phyloP scores from a whole-genome alignment of 2,329 filamentous ascomycete species.

The Botrytis paeoniae region DNA sequence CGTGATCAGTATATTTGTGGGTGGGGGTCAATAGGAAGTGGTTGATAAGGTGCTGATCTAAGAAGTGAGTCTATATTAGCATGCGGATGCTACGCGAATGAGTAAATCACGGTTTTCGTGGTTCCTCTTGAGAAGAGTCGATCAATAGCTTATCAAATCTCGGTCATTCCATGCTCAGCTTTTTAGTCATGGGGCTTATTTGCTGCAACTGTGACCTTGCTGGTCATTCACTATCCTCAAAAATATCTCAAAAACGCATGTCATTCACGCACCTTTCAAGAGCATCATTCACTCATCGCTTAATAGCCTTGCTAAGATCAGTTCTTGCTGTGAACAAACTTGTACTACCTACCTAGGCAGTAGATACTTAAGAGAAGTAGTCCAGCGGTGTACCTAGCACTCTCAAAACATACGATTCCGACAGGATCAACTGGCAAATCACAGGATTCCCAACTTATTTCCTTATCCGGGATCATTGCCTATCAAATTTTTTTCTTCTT shows the following conservation, averaged over 20 bases:
- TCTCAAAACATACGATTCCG: neutral
- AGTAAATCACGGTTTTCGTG: neutral
- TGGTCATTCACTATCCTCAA: neutral
- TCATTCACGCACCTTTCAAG: neutral
- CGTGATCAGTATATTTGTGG: neutral
- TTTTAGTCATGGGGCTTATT: neutral
- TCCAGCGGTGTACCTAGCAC: too few species aligned
- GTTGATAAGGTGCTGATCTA: neutral
- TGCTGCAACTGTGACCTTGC: neutral
- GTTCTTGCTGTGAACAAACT: too few species aligned
- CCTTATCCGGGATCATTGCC: rapidly evolving
- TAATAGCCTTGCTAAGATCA: rapidly evolving
- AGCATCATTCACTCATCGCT: neutral
- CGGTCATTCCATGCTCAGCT: neutral
- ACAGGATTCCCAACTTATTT: rapidly evolving
- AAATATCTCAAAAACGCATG: neutral
- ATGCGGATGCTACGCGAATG: neutral
- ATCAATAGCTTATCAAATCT: neutral
- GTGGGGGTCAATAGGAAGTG: too few species aligned
- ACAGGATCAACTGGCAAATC: neutral
- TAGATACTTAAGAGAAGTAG: neutral
- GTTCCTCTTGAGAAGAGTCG: neutral
- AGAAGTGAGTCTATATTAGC: neutral
- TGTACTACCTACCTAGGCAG: neutral
- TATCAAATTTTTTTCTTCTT: neutral